Percentiles rank a stretch among this genome's conserved stretches.
Evolutionary conservation across 2,329 filamentous ascomycete species (phyloP).

Genomic region (Alternaria postmessia): DNA sequence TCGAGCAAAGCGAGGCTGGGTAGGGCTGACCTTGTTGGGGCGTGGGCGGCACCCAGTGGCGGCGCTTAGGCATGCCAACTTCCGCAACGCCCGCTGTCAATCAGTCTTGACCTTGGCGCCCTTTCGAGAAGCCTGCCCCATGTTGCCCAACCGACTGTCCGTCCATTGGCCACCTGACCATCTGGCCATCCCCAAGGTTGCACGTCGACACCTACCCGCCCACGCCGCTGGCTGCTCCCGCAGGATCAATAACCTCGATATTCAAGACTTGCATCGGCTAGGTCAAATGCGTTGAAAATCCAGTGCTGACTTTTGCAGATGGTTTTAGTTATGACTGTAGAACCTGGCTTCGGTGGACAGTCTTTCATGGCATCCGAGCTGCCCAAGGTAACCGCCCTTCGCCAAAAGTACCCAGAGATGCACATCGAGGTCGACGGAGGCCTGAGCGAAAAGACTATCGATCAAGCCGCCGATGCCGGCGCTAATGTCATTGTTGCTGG

Average conservation of each 20-base stretch:
- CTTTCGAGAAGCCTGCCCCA: slow-evolving; percentile 30
- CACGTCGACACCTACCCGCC: slow-evolving; percentile 24
- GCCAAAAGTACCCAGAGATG: slow-evolving; percentile 84
- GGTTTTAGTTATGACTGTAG: slow-evolving; percentile 97
- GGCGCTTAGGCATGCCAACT: slow-evolving; percentile 45
- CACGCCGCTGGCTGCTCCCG: slow-evolving; percentile 16
- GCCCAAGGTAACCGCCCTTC: slow-evolving; percentile 87
- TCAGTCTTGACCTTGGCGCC: slow-evolving; percentile 19
- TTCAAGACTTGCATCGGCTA: slow-evolving; percentile 8
- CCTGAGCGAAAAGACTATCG: slow-evolving; percentile 85
- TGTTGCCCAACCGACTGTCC: slow-evolving; percentile 7
- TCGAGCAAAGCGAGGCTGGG: slow-evolving; percentile 17
- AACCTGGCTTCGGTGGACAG: slow-evolving; percentile 96
- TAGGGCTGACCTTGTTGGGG: slow-evolving; percentile 35
- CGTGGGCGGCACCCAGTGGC: slow-evolving; percentile 38
- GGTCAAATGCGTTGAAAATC: not conserved
- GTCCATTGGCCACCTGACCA: slow-evolving; percentile 19
- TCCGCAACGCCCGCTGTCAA: slow-evolving; percentile 22
- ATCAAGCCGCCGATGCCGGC: slow-evolving; percentile 91
- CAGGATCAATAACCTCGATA: slow-evolving; percentile 19
- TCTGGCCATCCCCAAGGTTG: slow-evolving; percentile 6
- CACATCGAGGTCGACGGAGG: slow-evolving; percentile 99
- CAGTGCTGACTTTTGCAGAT: slow-evolving; percentile 67
- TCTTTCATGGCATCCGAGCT: slow-evolving; percentile 98
- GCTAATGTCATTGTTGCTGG: slow-evolving; percentile 98